Conservation (phyloP, 106 monocot genomes). For the Alisma plantagoaquatica region DNA sequence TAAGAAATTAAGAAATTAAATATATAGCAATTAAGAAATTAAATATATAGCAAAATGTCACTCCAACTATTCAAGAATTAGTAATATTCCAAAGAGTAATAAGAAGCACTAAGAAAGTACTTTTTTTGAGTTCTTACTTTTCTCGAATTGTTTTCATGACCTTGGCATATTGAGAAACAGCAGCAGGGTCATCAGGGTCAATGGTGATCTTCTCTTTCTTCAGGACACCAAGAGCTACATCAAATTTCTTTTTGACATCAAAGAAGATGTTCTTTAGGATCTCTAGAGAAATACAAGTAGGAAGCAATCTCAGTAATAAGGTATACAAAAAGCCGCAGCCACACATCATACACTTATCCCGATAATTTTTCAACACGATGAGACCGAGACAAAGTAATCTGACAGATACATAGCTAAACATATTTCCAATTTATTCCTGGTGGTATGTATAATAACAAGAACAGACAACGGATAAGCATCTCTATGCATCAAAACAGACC, state of each 20-base stretch:
- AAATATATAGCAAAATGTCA: too few relatives aligned
- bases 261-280: slow-evolving; percentile 89
- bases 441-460: background rate
- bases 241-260: slow-evolving; percentile 94
- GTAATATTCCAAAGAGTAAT: too few relatives aligned
- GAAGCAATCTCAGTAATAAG: background rate
- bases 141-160: slow-evolving; percentile 77
- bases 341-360: background rate
- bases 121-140: too few relatives aligned
- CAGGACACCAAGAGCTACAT: slow-evolving; percentile 55
- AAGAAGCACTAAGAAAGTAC: too few relatives aligned
- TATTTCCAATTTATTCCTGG: background rate
- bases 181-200: slow-evolving; percentile 77
- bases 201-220: slow-evolving; percentile 83
- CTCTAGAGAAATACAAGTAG: slow-evolving; percentile 18
- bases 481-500: background rate
- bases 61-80: too few relatives aligned
- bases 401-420: too few relatives aligned
- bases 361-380: background rate
- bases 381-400: background rate
- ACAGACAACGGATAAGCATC: background rate
- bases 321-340: background rate
- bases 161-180: slow-evolving; percentile 77
- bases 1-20: too few relatives aligned
- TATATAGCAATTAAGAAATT: too few relatives aligned